Evolutionary conservation across 345 rosid genomes (phyloP).

Genomic region (Lepidium africanum): DNA sequence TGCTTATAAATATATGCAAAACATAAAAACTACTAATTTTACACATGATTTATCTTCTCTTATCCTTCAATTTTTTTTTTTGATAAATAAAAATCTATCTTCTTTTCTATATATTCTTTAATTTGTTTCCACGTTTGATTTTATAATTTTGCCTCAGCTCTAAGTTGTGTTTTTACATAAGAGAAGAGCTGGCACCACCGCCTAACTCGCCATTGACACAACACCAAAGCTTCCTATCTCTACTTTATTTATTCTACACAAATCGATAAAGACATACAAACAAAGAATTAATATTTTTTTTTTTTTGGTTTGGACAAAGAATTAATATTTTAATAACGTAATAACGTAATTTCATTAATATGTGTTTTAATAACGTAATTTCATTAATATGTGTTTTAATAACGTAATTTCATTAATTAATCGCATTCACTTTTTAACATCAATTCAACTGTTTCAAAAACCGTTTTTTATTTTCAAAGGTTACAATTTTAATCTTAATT

Average conservation of each 20-base stretch:
- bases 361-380: too few relatives aligned
- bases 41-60: too few relatives aligned
- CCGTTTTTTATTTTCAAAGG: background rate
- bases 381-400: too few relatives aligned
- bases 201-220: constrained; percentile 32
- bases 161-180: background rate
- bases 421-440: background rate
- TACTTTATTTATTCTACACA: constrained; percentile 14
- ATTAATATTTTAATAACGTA: too few relatives aligned
- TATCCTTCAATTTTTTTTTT: too few relatives aligned
- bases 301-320: too few relatives aligned
- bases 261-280: background rate
- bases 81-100: too few relatives aligned
- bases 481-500: constrained; percentile 2
- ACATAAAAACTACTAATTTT: too few relatives aligned
- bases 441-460: background rate
- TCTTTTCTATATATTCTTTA: too few relatives aligned
- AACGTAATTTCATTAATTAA: background rate
- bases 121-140: too few relatives aligned
- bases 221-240: constrained; percentile 13
- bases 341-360: too few relatives aligned
- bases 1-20: too few relatives aligned
- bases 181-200: constrained; percentile 26
- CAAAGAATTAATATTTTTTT: background rate
- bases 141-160: background rate